phyloP scores from a whole-genome alignment of 495 filamentous ascomycete genomes.

The Podospora australis region DNA sequence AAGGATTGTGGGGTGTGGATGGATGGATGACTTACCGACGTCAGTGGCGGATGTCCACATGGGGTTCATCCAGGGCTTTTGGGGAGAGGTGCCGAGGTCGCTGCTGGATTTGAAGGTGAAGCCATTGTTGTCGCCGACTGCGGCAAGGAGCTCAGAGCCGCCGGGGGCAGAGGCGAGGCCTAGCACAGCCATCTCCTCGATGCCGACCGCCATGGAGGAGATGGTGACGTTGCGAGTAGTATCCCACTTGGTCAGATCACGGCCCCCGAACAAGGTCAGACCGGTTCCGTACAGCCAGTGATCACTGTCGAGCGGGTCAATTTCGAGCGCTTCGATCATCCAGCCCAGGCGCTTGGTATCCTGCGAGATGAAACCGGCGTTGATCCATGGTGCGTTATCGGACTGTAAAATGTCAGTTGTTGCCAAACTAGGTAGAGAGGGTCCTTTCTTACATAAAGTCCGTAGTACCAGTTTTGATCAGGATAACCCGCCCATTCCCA shows the following conservation, averaged over 20 bases:
- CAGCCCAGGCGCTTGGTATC: conserved; percentile 51
- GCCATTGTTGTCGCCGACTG: conserved; percentile 54
- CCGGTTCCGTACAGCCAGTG: conserved; percentile 57
- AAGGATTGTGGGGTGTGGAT: background rate
- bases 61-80: conserved; percentile 44
- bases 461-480: conserved; percentile 38
- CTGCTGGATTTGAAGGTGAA: conserved; percentile 40
- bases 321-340: conserved; percentile 58
- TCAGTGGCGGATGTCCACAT: conserved; percentile 43
- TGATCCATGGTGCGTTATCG: conserved; percentile 44
- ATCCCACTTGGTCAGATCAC: conserved; percentile 47
- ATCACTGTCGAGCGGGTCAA: conserved; percentile 53
- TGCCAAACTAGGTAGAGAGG: conserved; percentile 4
- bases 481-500: conserved; percentile 50
- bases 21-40: conserved; percentile 25
- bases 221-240: conserved; percentile 44
- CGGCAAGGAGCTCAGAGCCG: conserved; percentile 48
- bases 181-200: conserved; percentile 52
- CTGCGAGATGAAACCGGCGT: conserved; percentile 37
- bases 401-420: conserved; percentile 19
- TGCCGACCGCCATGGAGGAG: conserved; percentile 48
- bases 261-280: conserved; percentile 49
- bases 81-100: conserved; percentile 41
- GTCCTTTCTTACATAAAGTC: conserved; percentile 30
- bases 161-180: conserved; percentile 47